phyloP scores from a whole-genome alignment of 306 rosid genomes.

The Quercus glauca region DNA sequence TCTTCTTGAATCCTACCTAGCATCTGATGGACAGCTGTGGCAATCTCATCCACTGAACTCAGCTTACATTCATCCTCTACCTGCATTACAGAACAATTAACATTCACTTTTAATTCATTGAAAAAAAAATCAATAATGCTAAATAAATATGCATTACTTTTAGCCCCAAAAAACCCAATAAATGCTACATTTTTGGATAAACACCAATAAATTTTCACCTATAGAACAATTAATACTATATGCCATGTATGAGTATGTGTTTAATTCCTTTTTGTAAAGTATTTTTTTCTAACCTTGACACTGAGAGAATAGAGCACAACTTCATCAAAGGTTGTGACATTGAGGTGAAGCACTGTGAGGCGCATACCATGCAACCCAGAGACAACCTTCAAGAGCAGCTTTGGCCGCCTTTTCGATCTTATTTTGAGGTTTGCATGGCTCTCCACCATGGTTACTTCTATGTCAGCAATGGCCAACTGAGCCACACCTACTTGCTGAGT shows the following conservation, averaged over 20 bases:
- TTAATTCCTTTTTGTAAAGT: not conserved
- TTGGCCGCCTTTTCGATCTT: conserved; percentile 63
- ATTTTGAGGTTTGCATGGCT: conserved; percentile 88
- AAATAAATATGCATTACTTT: not conserved
- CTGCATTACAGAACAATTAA: conserved; percentile 31
- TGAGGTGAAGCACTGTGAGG: conserved; percentile 82
- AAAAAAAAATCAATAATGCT: not conserved
- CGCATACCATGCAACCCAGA: conserved; percentile 62
- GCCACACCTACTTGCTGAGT: conserved; percentile 25
- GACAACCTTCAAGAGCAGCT: conserved; percentile 70
- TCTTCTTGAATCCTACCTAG: conserved; percentile 72
- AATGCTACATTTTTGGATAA: not conserved
- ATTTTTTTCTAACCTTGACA: conserved; percentile 57
- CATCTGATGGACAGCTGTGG: conserved; percentile 72
- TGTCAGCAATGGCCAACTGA: conserved; percentile 51
- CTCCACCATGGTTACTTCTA: conserved; percentile 93
- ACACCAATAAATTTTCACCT: not conserved
- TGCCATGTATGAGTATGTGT: not conserved
- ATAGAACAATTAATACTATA: no score
- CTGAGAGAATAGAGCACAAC: conserved; percentile 69
- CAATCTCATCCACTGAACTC: conserved; percentile 85
- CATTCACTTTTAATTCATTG: not conserved
- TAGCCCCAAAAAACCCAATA: not conserved
- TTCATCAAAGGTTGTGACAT: conserved; percentile 58
- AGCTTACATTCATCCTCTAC: conserved; percentile 87